Conservation (phyloP, 1,284 basidiomycete species). For the Cryptococcus sp. region DNA sequence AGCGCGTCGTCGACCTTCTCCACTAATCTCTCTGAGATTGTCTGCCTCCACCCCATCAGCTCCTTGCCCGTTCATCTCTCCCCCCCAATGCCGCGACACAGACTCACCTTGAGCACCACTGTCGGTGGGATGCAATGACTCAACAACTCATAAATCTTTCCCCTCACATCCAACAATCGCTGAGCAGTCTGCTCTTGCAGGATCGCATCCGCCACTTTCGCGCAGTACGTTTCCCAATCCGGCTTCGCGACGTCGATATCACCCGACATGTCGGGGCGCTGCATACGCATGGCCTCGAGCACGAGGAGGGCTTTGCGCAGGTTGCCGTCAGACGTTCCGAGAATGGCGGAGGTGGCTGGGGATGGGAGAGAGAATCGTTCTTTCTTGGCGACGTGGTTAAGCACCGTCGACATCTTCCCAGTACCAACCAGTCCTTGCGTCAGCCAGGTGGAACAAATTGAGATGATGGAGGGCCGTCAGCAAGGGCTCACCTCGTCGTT, state of each 20-base stretch:
- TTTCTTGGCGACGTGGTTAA: slow-evolving; percentile 75
- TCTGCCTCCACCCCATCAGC: slow-evolving; percentile 54
- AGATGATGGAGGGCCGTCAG: background rate
- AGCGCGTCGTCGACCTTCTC: slow-evolving; percentile 81
- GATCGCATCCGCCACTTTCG: slow-evolving; percentile 89
- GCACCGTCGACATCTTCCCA: slow-evolving; percentile 82
- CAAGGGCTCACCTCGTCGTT: slow-evolving; percentile 62
- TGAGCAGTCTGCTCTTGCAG: slow-evolving; percentile 90
- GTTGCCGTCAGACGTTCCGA: slow-evolving; percentile 80
- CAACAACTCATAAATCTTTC: slow-evolving; percentile 91
- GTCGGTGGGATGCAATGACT: slow-evolving; percentile 98
- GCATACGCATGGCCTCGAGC: slow-evolving; percentile 93
- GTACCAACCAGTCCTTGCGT: no score
- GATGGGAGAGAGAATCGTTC: slow-evolving; percentile 78
- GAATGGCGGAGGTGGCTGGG: slow-evolving; percentile 69
- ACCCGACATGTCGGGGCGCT: slow-evolving; percentile 71
- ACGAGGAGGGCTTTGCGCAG: slow-evolving; percentile 91
- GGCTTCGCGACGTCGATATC: slow-evolving; percentile 85
- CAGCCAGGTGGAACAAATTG: no score
- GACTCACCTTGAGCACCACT: slow-evolving; percentile 74
- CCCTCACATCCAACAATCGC: slow-evolving; percentile 83
- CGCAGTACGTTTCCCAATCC: slow-evolving; percentile 98
- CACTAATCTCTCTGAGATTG: slow-evolving; percentile 79
- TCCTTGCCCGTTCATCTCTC: background rate
- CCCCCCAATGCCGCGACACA: no score